Evolutionary conservation across 2,329 filamentous ascomycete genomes (phyloP), one percentile per base, ranked within the genome.

Genomic region (Paraconiothyrium sp.): DNA sequence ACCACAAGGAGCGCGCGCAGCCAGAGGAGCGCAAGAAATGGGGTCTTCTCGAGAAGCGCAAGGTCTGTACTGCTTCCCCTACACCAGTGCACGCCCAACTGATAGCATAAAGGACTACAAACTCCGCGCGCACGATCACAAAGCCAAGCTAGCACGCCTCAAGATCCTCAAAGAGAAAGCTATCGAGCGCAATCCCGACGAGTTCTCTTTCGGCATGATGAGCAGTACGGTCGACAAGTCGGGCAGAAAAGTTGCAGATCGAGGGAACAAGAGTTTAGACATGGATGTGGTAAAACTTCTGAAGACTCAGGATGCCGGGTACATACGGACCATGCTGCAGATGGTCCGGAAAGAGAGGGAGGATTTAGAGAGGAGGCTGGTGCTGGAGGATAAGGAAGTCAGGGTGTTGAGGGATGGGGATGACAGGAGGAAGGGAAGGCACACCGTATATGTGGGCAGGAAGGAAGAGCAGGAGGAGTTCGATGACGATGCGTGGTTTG

Each of bases 11-110:
- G 85, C 90, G 95, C 72, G 92, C 92, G 39, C 95, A 98, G 79
- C 92, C 94, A 44, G 80, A 88, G 66, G 92, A 94, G 76, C 92
- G 95, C 57, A 84, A 90, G 67, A 92, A 92, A 83, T 93, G 93
- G 81, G 95, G 95, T 67, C 87, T 98, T 24, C 89, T 98, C 64
- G 95, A 98, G 80, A 98, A 99, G 83, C 92, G 95, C 85, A 97
- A 97, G 74, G 68, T 34, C 30, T 57, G 65, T 52, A 16, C 8
- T 1, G 5, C 27, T n/a, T 16, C 16, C 43, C 56, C 22, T 11
- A 32, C 14, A 34, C 32, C 32, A 39, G 11, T 9, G 27, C 3
- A 20, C 27, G 9, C 34, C 27, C n/a, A 32, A 39, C 43, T 34
- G 16, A 56, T 39, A 34, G 16, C 51, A 50, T 30, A 54, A 49